Evolutionary conservation across 768 basidiomycete genomes (phyloP).

Genomic region (Russula olivacea): DNA sequence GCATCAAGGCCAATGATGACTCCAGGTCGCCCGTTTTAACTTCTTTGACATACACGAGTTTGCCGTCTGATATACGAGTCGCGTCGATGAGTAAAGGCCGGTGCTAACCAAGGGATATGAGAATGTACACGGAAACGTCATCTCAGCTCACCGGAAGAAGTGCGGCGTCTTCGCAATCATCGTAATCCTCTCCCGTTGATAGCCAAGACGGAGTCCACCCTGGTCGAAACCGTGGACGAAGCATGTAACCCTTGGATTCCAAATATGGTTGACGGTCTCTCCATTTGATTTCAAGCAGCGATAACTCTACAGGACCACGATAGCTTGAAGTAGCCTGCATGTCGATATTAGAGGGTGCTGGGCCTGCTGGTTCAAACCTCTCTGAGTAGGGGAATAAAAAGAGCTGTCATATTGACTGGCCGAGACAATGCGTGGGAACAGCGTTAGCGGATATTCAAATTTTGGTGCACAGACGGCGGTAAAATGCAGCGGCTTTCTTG

Average conservation of each 20-base stretch:
- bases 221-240: too few species aligned
- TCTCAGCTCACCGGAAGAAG: neutral
- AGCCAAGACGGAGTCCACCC: too few species aligned
- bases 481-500: neutral
- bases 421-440: neutral
- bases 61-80: slow-evolving; percentile 28
- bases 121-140: neutral
- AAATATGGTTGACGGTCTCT: slow-evolving; percentile 16
- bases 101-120: neutral
- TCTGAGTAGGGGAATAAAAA: neutral
- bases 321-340: neutral
- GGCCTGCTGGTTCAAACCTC: too few species aligned
- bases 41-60: too few species aligned
- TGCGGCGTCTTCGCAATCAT: too few species aligned
- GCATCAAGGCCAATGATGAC: slow-evolving; percentile 16
- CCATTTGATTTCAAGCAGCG: slow-evolving; percentile 12
- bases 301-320: neutral
- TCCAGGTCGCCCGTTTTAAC: slow-evolving; percentile 22
- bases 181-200: too few species aligned
- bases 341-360: neutral
- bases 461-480: neutral
- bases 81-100: slow-evolving; percentile 1
- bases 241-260: slow-evolving; percentile 20
- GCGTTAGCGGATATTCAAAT: neutral
- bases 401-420: neutral